Conservation (phyloP, 352 stramenopile species). For the Phytopythium mirpurense region DNA sequence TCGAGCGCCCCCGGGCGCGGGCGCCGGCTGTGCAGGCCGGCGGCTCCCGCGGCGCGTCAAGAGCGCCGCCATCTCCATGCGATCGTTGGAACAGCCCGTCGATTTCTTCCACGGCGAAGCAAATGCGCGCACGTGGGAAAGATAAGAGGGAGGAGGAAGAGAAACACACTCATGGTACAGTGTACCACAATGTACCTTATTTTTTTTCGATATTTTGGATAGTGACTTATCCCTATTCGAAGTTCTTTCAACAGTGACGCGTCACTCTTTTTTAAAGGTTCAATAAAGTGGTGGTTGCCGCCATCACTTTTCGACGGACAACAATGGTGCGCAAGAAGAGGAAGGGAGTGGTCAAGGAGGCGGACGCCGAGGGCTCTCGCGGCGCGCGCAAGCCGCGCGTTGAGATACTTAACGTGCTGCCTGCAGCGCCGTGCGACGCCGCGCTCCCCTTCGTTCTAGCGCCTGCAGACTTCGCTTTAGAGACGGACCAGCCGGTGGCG, state of each 20-base stretch:
- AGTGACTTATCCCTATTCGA: not conserved
- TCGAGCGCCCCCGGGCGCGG: not conserved
- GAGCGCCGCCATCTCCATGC: conserved; percentile 7
- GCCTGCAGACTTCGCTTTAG: conserved; percentile 14
- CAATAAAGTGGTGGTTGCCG: not conserved
- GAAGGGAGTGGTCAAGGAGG: conserved; percentile 64
- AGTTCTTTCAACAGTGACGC: no score
- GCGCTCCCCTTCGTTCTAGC: conserved; percentile 27
- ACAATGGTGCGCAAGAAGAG: conserved; percentile 79
- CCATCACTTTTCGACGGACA: not conserved
- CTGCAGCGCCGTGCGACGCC: conserved; percentile 25
- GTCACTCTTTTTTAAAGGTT: not conserved
- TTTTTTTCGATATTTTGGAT: not conserved
- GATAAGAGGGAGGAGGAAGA: not conserved
- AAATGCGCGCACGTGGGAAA: not conserved
- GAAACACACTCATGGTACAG: not conserved
- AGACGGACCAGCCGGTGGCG: conserved; percentile 8
- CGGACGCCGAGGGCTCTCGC: conserved; percentile 15
- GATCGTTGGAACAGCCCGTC: conserved; percentile 9
- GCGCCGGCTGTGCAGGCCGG: not conserved
- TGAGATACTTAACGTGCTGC: conserved; percentile 23
- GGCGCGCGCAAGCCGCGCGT: conserved; percentile 21
- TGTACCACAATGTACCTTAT: not conserved
- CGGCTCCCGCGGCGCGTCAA: not conserved
- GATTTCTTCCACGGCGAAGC: no score